These are phyloP conservation scores for Talaromyces borbonicus DNA, from an alignment of 495 filamentous ascomycete species.

Conservation along the genomic window DNA sequence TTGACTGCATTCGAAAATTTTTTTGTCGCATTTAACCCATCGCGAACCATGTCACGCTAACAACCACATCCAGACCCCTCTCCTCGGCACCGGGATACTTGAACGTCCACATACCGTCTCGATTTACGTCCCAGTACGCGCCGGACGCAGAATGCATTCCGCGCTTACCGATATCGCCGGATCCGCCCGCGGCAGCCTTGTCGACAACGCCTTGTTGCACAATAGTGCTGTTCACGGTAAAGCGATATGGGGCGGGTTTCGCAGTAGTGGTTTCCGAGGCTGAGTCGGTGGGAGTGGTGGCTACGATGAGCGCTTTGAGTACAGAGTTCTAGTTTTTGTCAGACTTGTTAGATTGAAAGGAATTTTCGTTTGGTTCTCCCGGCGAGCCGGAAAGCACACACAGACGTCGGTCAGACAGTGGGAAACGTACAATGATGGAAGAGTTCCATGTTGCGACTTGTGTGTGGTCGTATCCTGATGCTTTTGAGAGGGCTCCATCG, in stretches of 20 bases:
- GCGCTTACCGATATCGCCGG: slow-evolving; percentile 58
- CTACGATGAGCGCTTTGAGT: slow-evolving; percentile 75
- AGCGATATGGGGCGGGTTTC: slow-evolving; percentile 61
- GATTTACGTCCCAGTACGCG: slow-evolving; percentile 96
- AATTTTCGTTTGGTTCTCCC: background rate
- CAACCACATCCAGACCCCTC: slow-evolving; percentile 83
- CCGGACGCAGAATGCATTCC: slow-evolving; percentile 95
- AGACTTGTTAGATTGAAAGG: slow-evolving; percentile 1
- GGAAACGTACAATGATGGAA: slow-evolving; percentile 68
- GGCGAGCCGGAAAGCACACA: too few species aligned
- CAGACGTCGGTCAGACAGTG: background rate
- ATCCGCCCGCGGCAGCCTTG: slow-evolving; percentile 28
- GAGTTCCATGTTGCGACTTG: slow-evolving; percentile 79
- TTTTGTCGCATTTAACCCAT: slow-evolving; percentile 21
- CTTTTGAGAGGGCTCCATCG: slow-evolving; percentile 59
- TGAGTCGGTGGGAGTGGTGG: slow-evolving; percentile 26
- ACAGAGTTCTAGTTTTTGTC: slow-evolving; percentile 58
- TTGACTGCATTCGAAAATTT: background rate
- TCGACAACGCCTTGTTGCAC: slow-evolving; percentile 66
- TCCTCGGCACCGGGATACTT: slow-evolving; percentile 81
- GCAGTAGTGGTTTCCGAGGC: slow-evolving; percentile 17
- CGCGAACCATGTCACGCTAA: slow-evolving; percentile 83
- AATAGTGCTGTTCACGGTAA: slow-evolving; percentile 93
- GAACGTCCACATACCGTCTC: slow-evolving; percentile 95
- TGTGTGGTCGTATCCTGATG: slow-evolving; percentile 71